Percentiles rank a stretch among this genome's conserved stretches.
Conservation (phyloP, 306 rosid genomes). For the peach (Prunus persica) region DNA sequence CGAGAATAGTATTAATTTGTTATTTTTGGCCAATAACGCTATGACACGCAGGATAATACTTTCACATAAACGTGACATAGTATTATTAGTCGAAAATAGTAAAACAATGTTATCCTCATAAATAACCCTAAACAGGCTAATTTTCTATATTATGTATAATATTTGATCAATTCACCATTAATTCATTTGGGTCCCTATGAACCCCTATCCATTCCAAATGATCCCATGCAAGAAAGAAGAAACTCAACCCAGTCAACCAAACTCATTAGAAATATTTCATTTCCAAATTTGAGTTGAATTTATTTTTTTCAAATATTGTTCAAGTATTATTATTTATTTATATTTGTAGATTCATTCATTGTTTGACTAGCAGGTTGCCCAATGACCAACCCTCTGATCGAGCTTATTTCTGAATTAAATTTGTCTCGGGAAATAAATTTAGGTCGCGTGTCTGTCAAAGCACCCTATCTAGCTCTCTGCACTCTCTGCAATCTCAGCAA, state of each 20-base stretch:
- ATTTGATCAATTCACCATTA: not conserved
- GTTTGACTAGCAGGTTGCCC: slow-evolving; percentile 1
- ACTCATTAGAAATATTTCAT: not conserved
- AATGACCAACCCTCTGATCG: not conserved
- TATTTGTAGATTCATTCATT: not conserved
- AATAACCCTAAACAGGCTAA: too few relatives aligned
- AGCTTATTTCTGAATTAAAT: not conserved
- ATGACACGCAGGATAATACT: too few relatives aligned
- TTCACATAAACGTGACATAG: accelerated
- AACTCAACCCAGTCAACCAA: not conserved
- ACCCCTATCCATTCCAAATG: not conserved
- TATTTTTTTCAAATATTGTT: not conserved
- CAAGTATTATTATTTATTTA: not conserved
- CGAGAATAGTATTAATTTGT: accelerated
- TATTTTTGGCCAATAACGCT: accelerated
- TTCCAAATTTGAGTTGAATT: too few relatives aligned
- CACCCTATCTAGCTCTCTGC: not conserved
- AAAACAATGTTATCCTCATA: too few relatives aligned
- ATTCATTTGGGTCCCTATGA: too few relatives aligned
- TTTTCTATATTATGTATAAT: not conserved
- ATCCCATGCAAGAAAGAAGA: not conserved
- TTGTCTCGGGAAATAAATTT: not conserved
- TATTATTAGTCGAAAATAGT: too few relatives aligned
- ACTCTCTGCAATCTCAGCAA: not conserved
- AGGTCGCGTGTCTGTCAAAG: slow-evolving; percentile 3